Evolutionary conservation across 1,139 yeast genomes (phyloP).

Genomic region (Blastobotrys malaysiensis): DNA sequence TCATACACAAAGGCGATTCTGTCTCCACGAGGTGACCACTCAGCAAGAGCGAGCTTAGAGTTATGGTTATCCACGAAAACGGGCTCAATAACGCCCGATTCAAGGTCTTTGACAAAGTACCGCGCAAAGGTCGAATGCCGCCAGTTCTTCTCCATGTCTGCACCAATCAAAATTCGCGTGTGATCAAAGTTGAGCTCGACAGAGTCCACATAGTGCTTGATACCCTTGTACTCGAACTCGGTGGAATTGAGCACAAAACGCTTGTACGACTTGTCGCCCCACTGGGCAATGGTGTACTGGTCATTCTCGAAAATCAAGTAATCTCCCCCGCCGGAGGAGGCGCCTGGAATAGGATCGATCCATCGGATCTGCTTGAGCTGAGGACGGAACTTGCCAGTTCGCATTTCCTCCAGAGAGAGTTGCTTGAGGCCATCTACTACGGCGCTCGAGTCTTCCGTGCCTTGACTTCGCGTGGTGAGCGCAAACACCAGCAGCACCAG

Average conservation of each 20-base stretch:
- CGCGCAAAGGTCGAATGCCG: constrained; percentile 68
- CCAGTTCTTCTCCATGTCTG: constrained; percentile 55
- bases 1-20: constrained; percentile 61
- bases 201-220: constrained; percentile 18
- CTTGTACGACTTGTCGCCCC: constrained; percentile 25
- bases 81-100: constrained; percentile 39
- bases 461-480: not conserved
- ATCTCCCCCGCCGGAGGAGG: constrained; percentile 25
- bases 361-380: constrained; percentile 21
- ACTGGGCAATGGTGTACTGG: constrained; percentile 18
- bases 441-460: not conserved
- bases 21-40: constrained; percentile 71
- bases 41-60: constrained; percentile 45
- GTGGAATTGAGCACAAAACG: constrained; percentile 18
- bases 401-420: constrained; percentile 24
- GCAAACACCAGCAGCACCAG: not conserved
- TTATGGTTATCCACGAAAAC: constrained; percentile 31
- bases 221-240: constrained; percentile 18
- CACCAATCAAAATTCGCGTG: constrained; percentile 44
- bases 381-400: constrained; percentile 27
- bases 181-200: constrained; percentile 37
- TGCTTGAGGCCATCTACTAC: constrained; percentile 4
- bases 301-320: constrained; percentile 20
- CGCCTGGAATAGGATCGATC: constrained; percentile 22
- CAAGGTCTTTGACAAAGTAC: constrained; percentile 58